Conservation (phyloP, 2,329 filamentous ascomycete species). For the Verticillium klebahnii region DNA sequence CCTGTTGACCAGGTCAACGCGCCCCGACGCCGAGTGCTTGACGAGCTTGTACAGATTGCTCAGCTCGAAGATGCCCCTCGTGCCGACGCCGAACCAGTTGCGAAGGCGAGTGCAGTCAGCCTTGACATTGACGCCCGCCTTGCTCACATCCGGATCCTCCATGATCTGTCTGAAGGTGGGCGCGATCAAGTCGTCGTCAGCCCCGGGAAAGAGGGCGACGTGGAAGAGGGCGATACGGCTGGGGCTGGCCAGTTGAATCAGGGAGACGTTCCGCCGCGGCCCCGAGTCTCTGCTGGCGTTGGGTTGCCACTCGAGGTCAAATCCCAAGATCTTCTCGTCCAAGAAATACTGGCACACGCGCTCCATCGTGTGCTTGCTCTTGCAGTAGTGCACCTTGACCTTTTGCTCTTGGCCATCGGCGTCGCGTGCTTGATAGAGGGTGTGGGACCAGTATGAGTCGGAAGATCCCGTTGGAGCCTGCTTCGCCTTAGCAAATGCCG, state of each 20-base stretch:
- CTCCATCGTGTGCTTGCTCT: conserved; percentile 62
- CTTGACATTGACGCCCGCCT: conserved; percentile 72
- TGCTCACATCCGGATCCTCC: conserved; percentile 64
- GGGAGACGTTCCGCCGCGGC: conserved; percentile 65
- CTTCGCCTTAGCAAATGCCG: conserved; percentile 44
- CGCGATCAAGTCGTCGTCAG: conserved; percentile 56
- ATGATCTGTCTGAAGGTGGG: conserved; percentile 68
- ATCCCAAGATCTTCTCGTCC: conserved; percentile 68
- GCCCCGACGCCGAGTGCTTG: conserved; percentile 52
- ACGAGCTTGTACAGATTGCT: conserved; percentile 78
- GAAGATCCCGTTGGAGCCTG: conserved; percentile 35
- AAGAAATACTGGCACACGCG: conserved; percentile 61
- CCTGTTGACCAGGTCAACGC: conserved; percentile 59
- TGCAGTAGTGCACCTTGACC: conserved; percentile 75
- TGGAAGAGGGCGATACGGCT: conserved; percentile 79
- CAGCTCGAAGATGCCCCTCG: conserved; percentile 70
- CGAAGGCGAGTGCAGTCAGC: conserved; percentile 65
- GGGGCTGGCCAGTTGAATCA: conserved; percentile 78
- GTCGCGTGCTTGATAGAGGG: conserved; percentile 55
- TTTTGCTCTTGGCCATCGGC: conserved; percentile 36
- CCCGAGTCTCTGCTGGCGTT: conserved; percentile 40
- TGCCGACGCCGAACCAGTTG: conserved; percentile 60
- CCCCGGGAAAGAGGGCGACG: conserved; percentile 55
- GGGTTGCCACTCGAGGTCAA: conserved; percentile 82
- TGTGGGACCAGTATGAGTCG: conserved; percentile 64